Evolutionary conservation across 1,139 yeast species (phyloP).

Genomic region (Kodamaea sp.): DNA sequence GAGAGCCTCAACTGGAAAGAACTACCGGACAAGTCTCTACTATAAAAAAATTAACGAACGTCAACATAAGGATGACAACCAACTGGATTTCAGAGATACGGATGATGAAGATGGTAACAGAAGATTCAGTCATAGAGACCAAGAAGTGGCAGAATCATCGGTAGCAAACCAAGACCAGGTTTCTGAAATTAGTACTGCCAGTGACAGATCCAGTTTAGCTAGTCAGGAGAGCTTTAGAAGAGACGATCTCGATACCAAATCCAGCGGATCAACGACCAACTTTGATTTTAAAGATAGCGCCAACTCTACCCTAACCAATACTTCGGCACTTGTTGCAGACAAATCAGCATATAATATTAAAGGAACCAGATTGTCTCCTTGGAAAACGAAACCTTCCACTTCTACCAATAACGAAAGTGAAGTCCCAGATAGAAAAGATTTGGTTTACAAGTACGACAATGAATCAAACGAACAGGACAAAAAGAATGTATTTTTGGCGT

Average conservation of each 20-base stretch:
- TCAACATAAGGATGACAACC: constrained; percentile 8
- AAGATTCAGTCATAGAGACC: not conserved
- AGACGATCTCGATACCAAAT: constrained; percentile 3
- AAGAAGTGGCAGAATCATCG: constrained; percentile 1
- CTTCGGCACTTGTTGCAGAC: constrained; percentile 2
- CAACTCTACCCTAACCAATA: constrained; percentile 3
- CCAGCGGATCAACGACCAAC: constrained; percentile 5
- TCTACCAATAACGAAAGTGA: constrained; percentile 13
- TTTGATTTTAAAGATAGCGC: constrained; percentile 11
- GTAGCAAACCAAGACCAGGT: constrained; percentile 5
- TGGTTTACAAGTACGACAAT: constrained; percentile 23
- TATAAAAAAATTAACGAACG: constrained; percentile 32
- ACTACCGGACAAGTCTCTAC: constrained; percentile 32
- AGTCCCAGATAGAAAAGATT: constrained; percentile 38
- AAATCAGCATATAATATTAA: constrained; percentile 14
- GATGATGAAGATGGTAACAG: constrained; percentile 7
- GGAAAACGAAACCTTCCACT: constrained; percentile 18
- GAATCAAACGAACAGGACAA: constrained; percentile 6
- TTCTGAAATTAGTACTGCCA: constrained; percentile 27
- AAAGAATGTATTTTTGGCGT: constrained; percentile 18
- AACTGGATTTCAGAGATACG: not conserved
- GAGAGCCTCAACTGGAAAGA: constrained; percentile 9
- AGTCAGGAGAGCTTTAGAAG: constrained; percentile 14
- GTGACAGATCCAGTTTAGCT: constrained; percentile 27
- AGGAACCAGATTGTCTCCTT: constrained; percentile 23